phyloP scores from a whole-genome alignment of 352 stramenopile species.

The Pythium chondricola region DNA sequence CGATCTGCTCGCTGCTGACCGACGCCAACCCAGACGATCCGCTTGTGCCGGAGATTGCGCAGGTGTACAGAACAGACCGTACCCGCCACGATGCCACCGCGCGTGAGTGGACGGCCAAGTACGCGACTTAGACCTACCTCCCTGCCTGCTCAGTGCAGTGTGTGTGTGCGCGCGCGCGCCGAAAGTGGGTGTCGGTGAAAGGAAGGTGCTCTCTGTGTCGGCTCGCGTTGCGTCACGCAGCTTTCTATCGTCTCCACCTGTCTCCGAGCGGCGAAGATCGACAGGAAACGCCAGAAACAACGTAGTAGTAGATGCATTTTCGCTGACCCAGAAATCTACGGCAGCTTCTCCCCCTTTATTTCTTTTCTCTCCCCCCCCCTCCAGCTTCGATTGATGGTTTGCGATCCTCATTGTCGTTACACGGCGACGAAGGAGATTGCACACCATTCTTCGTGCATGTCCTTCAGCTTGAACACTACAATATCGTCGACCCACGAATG shows the following conservation, averaged over 20 bases:
- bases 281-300: slow-evolving; percentile 22
- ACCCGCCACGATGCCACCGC: slow-evolving; percentile 93
- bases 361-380: neutral
- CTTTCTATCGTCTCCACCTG: neutral
- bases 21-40: slow-evolving; percentile 99
- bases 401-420: no score
- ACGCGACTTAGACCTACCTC: slow-evolving; percentile 92
- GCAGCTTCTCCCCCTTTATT: slow-evolving; percentile 4
- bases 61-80: slow-evolving; percentile 94
- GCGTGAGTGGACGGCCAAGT: slow-evolving; percentile 97
- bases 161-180: no score
- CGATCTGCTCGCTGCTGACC: slow-evolving; percentile 98
- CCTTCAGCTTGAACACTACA: no score
- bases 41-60: slow-evolving; percentile 87
- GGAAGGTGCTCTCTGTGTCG: neutral
- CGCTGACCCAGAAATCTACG: slow-evolving; percentile 16
- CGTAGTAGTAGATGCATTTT: slow-evolving; percentile 25
- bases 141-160: neutral
- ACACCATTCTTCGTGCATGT: no score
- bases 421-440: no score
- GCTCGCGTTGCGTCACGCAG: neutral
- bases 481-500: no score
- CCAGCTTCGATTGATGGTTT: neutral
- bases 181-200: neutral
- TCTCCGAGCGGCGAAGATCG: no score